Evolutionary conservation across 768 basidiomycete genomes (phyloP).

Genomic region (Termitomyces heimii): DNA sequence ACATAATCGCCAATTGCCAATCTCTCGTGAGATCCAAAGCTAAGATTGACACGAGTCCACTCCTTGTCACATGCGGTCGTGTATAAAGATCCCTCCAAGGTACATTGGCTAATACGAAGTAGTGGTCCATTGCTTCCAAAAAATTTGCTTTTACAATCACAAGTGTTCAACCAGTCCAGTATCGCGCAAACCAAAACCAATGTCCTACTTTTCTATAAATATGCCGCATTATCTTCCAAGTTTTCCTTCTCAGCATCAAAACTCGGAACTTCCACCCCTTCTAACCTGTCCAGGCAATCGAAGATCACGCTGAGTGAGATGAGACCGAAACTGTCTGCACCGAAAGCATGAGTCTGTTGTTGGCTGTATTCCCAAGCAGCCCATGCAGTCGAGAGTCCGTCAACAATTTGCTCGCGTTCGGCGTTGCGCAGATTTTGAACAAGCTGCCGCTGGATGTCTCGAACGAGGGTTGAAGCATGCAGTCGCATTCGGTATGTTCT

Average conservation of each 20-base stretch:
- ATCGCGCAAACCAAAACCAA: too few relatives aligned
- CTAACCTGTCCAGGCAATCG: constrained; percentile 42
- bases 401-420: constrained; percentile 24
- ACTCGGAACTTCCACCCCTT: not conserved
- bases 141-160: too few relatives aligned
- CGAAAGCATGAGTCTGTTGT: constrained; percentile 33
- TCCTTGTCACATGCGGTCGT: too few relatives aligned
- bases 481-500: constrained; percentile 58
- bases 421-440: constrained; percentile 21
- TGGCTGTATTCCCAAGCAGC: constrained; percentile 56
- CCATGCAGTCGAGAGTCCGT: constrained; percentile 52
- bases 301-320: constrained; percentile 56
- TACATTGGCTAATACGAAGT: not conserved
- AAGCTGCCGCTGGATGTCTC: constrained; percentile 38
- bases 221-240: not conserved
- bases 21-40: too few relatives aligned
- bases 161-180: too few relatives aligned
- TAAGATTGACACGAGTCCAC: too few relatives aligned
- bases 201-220: not conserved
- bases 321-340: constrained; percentile 62
- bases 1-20: too few relatives aligned
- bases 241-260: not conserved
- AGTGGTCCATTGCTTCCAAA: not conserved
- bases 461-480: constrained; percentile 47
- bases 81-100: too few relatives aligned